These are phyloP conservation scores for Epichloe aotearoae DNA, from an alignment of 2,329 filamentous ascomycete genomes.

Conservation along the genomic window DNA sequence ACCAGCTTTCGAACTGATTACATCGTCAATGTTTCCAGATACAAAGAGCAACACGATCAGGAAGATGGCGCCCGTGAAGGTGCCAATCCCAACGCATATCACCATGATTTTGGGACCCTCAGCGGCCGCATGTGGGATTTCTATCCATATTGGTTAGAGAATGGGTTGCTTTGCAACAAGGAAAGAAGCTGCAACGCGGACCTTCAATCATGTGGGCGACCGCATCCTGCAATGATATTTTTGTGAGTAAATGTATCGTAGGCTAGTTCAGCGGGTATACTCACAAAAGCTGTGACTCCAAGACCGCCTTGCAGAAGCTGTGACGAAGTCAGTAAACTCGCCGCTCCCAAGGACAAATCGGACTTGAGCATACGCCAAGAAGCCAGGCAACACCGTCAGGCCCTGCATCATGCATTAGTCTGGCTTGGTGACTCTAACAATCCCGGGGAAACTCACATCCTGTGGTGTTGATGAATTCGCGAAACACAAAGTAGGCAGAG, in stretches of 20 bases:
- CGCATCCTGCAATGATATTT: constrained; percentile 12
- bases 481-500: constrained; percentile 18
- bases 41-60: constrained; percentile 51
- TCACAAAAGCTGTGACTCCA: constrained; percentile 13
- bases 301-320: constrained; percentile 20
- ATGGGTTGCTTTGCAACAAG: neutral
- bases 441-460: constrained; percentile 11
- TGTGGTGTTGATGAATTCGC: constrained; percentile 19
- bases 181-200: neutral
- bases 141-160: constrained; percentile 3
- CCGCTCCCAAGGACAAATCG: neutral
- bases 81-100: constrained; percentile 48
- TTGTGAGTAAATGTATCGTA: neutral
- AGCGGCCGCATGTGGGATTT: constrained; percentile 18
- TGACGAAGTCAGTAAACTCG: too few relatives aligned
- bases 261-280: too few relatives aligned
- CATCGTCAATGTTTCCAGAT: constrained; percentile 39
- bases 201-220: constrained; percentile 23
- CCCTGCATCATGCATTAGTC: constrained; percentile 7
- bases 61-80: constrained; percentile 49
- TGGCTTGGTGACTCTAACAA: neutral
- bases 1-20: constrained; percentile 41
- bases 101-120: constrained; percentile 27
- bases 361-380: constrained; percentile 11
- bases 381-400: constrained; percentile 22